Evolutionary conservation across 169 alveolate genomes (phyloP).

Genomic region (Plasmodium coatneyi): DNA sequence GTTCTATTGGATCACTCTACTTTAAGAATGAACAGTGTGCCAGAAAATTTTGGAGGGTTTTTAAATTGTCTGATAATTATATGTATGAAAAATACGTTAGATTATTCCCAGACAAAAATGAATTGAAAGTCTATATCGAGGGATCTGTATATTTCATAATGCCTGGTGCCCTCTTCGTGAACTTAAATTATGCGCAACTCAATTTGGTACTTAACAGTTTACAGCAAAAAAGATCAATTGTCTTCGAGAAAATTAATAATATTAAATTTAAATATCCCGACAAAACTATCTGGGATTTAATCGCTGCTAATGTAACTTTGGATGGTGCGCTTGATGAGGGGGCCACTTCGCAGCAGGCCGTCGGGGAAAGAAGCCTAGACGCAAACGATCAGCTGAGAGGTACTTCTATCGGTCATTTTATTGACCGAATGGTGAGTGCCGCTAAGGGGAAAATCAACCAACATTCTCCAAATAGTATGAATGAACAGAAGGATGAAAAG

Average conservation of each 20-base stretch:
- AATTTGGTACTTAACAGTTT: conserved; percentile 20
- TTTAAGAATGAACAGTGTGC: conserved; percentile 69
- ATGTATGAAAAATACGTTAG: conserved; percentile 12
- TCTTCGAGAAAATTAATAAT: neutral
- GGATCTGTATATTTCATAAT: conserved; percentile 27
- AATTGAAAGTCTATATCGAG: conserved; percentile 49
- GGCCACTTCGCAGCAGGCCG: neutral
- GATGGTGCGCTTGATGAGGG: neutral
- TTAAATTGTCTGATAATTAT: neutral
- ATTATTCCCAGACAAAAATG: conserved; percentile 39
- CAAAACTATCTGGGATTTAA: conserved; percentile 39
- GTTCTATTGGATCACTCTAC: conserved; percentile 32
- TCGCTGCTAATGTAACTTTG: neutral
- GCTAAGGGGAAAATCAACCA: neutral
- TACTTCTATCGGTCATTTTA: neutral
- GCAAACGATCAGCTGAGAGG: neutral
- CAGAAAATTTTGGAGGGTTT: conserved; percentile 29
- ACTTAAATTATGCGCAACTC: conserved; percentile 34
- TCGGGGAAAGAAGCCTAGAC: neutral
- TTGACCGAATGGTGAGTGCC: neutral
- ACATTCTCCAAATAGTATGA: neutral
- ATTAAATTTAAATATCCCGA: neutral
- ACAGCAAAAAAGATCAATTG: neutral
- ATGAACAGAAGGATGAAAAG: neutral
- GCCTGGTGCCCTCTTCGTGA: conserved; percentile 28